These are phyloP conservation scores for Phytopythium vexans DNA, from an alignment of 352 stramenopile species.

Conservation along the genomic window DNA sequence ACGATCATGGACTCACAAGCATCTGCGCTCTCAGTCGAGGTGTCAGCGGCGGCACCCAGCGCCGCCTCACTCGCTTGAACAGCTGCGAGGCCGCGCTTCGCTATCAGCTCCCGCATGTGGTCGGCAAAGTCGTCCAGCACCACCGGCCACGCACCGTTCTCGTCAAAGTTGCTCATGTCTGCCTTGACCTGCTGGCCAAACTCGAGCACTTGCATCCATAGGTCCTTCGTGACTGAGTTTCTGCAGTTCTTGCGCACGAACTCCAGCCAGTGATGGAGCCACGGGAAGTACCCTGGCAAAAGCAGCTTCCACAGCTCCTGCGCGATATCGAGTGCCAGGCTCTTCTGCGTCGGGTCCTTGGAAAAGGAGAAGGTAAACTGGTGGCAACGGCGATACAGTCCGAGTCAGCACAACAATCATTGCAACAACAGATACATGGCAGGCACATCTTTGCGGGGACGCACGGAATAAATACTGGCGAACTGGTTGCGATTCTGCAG, in stretches of 20 bases:
- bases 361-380: conserved; percentile 83
- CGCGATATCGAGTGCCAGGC: conserved; percentile 67
- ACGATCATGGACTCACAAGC: conserved; percentile 49
- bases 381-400: neutral
- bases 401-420: neutral
- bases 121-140: conserved; percentile 82
- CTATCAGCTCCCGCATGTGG: conserved; percentile 59
- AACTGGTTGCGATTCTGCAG: conserved; percentile 49
- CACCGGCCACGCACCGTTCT: conserved; percentile 85
- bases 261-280: conserved; percentile 62
- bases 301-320: conserved; percentile 72
- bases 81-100: conserved; percentile 26
- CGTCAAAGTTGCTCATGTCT: conserved; percentile 83
- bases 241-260: conserved; percentile 64
- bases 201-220: conserved; percentile 85
- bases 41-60: conserved; percentile 15
- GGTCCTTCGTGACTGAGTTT: conserved; percentile 80
- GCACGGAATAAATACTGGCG: conserved; percentile 80
- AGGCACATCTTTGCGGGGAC: conserved; percentile 1
- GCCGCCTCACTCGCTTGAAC: conserved; percentile 42
- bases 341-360: conserved; percentile 84
- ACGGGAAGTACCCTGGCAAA: conserved; percentile 57
- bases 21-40: conserved; percentile 12
- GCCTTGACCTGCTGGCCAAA: conserved; percentile 70
- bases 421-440: neutral